Evolutionary conservation across 768 basidiomycete genomes (phyloP).

Genomic region (Pisolithus tinctorius): DNA sequence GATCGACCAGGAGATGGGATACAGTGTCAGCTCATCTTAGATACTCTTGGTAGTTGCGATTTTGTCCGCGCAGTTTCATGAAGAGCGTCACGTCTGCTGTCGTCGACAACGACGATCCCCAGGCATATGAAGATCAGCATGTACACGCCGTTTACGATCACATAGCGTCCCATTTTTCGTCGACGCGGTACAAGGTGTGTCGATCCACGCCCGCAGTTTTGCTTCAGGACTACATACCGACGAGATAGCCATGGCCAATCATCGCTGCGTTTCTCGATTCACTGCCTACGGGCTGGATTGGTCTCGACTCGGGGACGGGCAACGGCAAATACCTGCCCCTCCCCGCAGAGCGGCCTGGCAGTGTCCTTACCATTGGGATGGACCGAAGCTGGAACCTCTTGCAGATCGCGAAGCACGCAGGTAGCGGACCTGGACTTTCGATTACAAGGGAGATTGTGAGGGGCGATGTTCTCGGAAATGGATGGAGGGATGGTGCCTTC

Average conservation of each 20-base stretch:
- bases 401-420: constrained; percentile 63
- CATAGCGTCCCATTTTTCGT: constrained; percentile 83
- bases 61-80: constrained; percentile 8
- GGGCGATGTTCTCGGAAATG: constrained; percentile 67
- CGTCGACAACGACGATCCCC: constrained; percentile 44
- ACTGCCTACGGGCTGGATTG: constrained; percentile 72
- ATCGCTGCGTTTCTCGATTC: constrained; percentile 67
- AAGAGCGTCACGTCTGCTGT: constrained; percentile 32
- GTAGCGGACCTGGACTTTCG: constrained; percentile 26
- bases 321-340: constrained; percentile 95
- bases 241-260: constrained; percentile 79
- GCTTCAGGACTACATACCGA: neutral
- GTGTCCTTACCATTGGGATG: constrained; percentile 71
- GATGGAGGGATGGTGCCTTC: constrained; percentile 77
- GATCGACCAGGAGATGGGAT: constrained; percentile 79
- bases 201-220: neutral
- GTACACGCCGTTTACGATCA: constrained; percentile 82
- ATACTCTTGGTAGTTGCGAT: constrained; percentile 3
- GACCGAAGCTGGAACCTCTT: constrained; percentile 79
- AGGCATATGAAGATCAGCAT: constrained; percentile 61
- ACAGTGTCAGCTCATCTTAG: constrained; percentile 27
- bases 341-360: constrained; percentile 52
- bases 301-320: constrained; percentile 92
- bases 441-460: constrained; percentile 63
- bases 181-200: constrained; percentile 78